Conservation (phyloP, 2,329 filamentous ascomycete species). For the Fonsecaea erecta region DNA sequence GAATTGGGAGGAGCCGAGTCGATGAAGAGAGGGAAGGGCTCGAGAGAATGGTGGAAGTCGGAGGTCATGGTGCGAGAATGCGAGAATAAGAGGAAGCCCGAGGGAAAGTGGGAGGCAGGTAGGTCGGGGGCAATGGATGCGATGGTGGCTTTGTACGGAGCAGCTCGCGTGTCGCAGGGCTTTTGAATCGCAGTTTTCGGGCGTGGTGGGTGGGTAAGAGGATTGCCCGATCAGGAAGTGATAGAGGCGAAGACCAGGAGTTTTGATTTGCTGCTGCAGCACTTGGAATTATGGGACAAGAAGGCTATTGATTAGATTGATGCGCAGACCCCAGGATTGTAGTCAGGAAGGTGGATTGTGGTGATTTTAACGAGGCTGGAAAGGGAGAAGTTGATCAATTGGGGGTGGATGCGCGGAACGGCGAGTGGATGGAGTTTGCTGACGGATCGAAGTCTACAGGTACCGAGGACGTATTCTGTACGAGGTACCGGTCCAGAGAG, state of each 20-base stretch:
- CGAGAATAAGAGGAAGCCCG: not conserved
- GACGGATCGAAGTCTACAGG: not conserved
- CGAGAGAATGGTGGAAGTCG: constrained; percentile 29
- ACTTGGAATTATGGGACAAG: not conserved
- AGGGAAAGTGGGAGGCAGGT: not conserved
- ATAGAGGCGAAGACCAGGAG: not conserved
- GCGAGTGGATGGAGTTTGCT: not conserved
- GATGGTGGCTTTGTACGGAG: constrained; percentile 5
- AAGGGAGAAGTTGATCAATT: constrained; percentile 2
- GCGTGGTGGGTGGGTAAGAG: not conserved
- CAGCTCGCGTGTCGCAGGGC: constrained; percentile 5
- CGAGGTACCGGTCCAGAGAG: not conserved
- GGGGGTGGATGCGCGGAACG: not conserved
- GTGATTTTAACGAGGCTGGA: constrained; percentile 5
- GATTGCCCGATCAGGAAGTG: constrained; percentile 1
- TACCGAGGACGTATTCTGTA: not conserved
- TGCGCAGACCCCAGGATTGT: not conserved
- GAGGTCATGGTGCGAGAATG: constrained; percentile 15
- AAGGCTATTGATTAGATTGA: not conserved
- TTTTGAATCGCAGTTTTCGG: not conserved
- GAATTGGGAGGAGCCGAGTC: constrained; percentile 34
- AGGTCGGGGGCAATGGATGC: not conserved
- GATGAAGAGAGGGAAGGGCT: constrained; percentile 38
- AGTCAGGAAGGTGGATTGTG: not conserved
- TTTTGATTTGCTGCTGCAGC: not conserved